Percentiles rank a stretch among this genome's conserved stretches.
These are phyloP conservation scores for Zhuliangozyma parablackwelliae DNA, from an alignment of 1,139 yeast genomes.

Conservation along the genomic window DNA sequence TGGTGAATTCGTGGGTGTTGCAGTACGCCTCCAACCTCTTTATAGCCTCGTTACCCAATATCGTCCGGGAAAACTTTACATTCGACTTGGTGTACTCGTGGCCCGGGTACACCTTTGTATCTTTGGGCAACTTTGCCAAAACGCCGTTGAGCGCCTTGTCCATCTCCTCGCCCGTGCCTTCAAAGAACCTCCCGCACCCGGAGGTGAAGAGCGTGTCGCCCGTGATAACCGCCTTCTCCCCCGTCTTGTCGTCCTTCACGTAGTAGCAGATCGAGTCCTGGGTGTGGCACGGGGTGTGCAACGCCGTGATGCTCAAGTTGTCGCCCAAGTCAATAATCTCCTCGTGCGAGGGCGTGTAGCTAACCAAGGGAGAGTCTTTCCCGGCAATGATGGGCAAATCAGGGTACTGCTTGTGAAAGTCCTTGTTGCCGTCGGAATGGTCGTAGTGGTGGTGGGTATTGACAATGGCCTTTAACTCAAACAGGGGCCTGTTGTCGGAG, in stretches of 20 bases:
- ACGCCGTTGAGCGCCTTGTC: constrained; percentile 56
- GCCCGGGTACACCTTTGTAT: constrained; percentile 81
- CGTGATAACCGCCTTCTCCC: constrained; percentile 75
- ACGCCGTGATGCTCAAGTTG: constrained; percentile 63
- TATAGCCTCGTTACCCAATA: constrained; percentile 55
- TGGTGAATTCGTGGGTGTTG: constrained; percentile 58
- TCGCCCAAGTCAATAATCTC: constrained; percentile 64
- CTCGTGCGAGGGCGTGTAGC: constrained; percentile 61
- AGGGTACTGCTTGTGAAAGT: constrained; percentile 39
- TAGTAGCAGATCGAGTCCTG: constrained; percentile 91
- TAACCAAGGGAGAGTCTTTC: constrained; percentile 65
- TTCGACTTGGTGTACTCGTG: constrained; percentile 91
- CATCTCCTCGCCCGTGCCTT: constrained; percentile 85
- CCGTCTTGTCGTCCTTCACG: constrained; percentile 57
- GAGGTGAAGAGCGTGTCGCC: constrained; percentile 94
- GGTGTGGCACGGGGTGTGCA: constrained; percentile 97
- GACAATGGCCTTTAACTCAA: constrained; percentile 65
- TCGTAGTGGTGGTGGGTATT: constrained; percentile 96
- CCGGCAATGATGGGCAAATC: constrained; percentile 82
- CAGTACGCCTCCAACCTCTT: constrained; percentile 49
- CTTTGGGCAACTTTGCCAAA: constrained; percentile 59
- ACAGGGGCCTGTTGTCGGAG: constrained; percentile 19
- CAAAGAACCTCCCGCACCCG: constrained; percentile 96
- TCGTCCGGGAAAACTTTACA: constrained; percentile 66
- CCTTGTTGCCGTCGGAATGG: constrained; percentile 84